Evolutionary conservation across 225 moss, liverwort and hornwort genomes (phyloP).

Genomic region (Sphagnum contortum): DNA sequence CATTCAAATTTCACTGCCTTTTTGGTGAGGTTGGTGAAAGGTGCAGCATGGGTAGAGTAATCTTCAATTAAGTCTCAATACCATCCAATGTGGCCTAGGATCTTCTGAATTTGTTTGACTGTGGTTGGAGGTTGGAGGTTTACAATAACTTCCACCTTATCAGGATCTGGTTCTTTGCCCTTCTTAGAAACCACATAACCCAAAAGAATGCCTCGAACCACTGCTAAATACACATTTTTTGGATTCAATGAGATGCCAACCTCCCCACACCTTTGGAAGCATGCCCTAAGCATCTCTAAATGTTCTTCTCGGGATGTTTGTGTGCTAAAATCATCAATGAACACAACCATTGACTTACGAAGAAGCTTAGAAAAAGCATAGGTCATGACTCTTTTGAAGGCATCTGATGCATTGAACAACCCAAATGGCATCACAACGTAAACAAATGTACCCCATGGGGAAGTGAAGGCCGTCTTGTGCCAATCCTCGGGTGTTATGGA

Average conservation of each 20-base stretch:
- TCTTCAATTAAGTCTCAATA: not conserved
- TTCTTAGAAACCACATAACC: not conserved
- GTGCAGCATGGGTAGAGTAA: not conserved
- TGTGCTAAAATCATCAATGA: conserved; percentile 6
- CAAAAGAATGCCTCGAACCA: not conserved
- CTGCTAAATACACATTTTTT: not conserved
- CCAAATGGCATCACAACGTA: conserved; percentile 4
- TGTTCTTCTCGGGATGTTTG: not conserved
- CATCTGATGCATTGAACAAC: not conserved
- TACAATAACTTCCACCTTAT: not conserved
- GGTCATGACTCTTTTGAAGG: conserved; percentile 6
- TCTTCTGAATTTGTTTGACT: not conserved
- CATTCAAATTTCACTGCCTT: not conserved
- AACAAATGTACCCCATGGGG: not conserved
- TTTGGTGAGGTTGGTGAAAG: conserved; percentile 2
- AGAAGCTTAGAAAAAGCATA: not conserved
- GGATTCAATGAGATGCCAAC: not conserved
- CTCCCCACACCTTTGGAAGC: not conserved
- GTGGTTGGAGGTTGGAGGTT: not conserved
- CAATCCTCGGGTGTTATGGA: conserved; percentile 6
- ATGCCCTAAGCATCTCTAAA: not conserved
- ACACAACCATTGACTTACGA: not conserved
- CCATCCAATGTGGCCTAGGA: not conserved
- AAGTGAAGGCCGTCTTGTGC: not conserved
- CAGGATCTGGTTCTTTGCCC: not conserved